A percentile compares a stretch with the other conserved stretches of the same genome.
Evolutionary conservation across 805 yeast species (phyloP).

Genomic region (Pichia rugopelliculosa): DNA sequence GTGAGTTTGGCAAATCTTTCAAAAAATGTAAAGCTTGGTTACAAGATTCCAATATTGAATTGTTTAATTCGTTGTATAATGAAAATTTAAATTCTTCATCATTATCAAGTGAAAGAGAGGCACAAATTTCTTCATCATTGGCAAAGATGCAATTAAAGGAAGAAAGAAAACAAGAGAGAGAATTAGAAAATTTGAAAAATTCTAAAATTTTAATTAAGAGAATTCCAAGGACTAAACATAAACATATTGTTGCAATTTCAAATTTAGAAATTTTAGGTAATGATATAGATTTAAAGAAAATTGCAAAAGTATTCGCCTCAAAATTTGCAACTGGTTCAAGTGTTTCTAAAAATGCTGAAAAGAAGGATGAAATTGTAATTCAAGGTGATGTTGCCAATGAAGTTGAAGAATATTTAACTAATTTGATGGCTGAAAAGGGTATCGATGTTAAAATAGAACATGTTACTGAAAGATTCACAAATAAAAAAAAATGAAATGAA

Average conservation of each 20-base stretch:
- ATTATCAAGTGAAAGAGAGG: slow-evolving; percentile 69
- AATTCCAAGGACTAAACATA: slow-evolving; percentile 84
- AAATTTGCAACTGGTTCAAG: slow-evolving; percentile 96
- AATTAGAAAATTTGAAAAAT: slow-evolving; percentile 66
- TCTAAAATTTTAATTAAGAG: slow-evolving; percentile 78
- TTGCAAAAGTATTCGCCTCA: slow-evolving; percentile 86
- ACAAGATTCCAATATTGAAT: slow-evolving; percentile 45
- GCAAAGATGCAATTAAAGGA: slow-evolving; percentile 82
- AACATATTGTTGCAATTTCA: slow-evolving; percentile 76
- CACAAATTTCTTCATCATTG: slow-evolving; percentile 71
- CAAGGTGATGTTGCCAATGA: slow-evolving; percentile 96
- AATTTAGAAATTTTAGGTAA: slow-evolving; percentile 73
- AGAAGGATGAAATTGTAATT: slow-evolving; percentile 83
- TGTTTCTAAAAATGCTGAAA: slow-evolving; percentile 82
- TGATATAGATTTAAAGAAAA: slow-evolving; percentile 81
- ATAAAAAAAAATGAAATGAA: slow-evolving; percentile 37
- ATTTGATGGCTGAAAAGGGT: slow-evolving; percentile 73
- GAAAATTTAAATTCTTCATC: slow-evolving; percentile 45
- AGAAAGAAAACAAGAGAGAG: slow-evolving; percentile 79
- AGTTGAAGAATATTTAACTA: slow-evolving; percentile 68
- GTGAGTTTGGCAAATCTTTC: slow-evolving; percentile 82
- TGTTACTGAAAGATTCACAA: slow-evolving; percentile 73
- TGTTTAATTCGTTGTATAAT: slow-evolving; percentile 54
- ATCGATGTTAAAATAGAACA: slow-evolving; percentile 86
- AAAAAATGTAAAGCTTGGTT: slow-evolving; percentile 85